phyloP scores from a whole-genome alignment of 768 basidiomycete species.

The Tubosaeta brunneosetosa region DNA sequence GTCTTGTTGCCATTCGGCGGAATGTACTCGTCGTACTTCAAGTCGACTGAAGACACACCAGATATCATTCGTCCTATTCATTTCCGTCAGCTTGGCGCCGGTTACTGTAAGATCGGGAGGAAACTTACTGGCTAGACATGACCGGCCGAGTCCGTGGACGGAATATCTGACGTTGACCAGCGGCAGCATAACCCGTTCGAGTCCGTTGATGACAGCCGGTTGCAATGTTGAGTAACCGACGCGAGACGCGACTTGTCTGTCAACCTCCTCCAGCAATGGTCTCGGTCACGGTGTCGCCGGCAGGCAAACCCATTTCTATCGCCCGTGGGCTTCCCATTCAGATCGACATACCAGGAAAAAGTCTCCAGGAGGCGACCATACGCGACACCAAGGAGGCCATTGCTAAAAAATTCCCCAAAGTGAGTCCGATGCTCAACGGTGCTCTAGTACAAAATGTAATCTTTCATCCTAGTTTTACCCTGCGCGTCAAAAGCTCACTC shows the following conservation, averaged over 20 bases:
- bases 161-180: constrained; percentile 2
- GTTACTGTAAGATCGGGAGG: too few species aligned
- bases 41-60: constrained; percentile 20
- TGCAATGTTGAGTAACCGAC: neutral
- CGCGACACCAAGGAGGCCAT: constrained; percentile 66
- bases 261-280: constrained; percentile 36
- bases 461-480: constrained; percentile 45
- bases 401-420: constrained; percentile 50
- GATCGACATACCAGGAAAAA: constrained; percentile 44
- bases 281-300: constrained; percentile 49
- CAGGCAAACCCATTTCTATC: constrained; percentile 42
- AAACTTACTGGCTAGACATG: constrained; percentile 6
- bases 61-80: constrained; percentile 20
- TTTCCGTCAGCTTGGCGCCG: constrained; percentile 4
- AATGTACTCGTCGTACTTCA: constrained; percentile 31
- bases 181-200: constrained; percentile 11
- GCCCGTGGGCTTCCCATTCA: constrained; percentile 49
- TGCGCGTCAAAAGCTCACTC: constrained; percentile 67
- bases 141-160: neutral
- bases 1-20: constrained; percentile 26
- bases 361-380: constrained; percentile 49
- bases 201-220: neutral
- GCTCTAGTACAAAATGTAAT: neutral
- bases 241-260: neutral
- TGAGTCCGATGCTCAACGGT: constrained; percentile 14